Evolutionary conservation across 2,329 filamentous ascomycete genomes (phyloP).

Genomic region (Penicillium oxalicum): DNA sequence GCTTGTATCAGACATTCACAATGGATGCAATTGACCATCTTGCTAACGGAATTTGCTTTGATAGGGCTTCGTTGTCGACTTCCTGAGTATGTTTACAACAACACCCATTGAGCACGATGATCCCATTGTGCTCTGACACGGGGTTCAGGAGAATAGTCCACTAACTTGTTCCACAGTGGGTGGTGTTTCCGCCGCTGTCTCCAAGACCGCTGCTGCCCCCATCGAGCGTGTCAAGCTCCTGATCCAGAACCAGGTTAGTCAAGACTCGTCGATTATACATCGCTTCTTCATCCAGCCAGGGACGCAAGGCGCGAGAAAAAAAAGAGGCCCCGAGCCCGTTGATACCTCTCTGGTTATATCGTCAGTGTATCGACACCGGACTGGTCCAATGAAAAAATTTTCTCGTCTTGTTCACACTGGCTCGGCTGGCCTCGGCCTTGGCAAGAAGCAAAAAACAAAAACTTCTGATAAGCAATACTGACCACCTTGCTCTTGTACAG

Average conservation of each 20-base stretch:
- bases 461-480: conserved; percentile 3
- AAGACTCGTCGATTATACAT: conserved; percentile 1
- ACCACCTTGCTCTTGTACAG: conserved; percentile 46
- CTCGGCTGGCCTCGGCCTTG: background rate
- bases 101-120: conserved; percentile 1
- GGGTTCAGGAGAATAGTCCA: conserved; percentile 8
- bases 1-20: background rate
- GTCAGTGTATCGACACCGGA: background rate
- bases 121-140: background rate
- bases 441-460: background rate
- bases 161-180: conserved; percentile 67
- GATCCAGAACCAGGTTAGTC: conserved; percentile 98
- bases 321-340: too few species aligned
- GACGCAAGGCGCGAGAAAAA: too few species aligned
- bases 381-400: conserved; percentile 15
- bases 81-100: conserved; percentile 75
- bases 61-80: conserved; percentile 93
- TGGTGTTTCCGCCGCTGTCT: conserved; percentile 99
- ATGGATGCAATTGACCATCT: background rate
- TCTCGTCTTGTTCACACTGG: conserved; percentile 3
- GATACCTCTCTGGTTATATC: background rate
- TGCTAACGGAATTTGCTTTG: conserved; percentile 29
- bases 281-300: background rate
- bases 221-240: conserved; percentile 99
- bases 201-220: conserved; percentile 98